Evolutionary conservation across 306 rosid genomes (phyloP).

Genomic region (Myrica gale): DNA sequence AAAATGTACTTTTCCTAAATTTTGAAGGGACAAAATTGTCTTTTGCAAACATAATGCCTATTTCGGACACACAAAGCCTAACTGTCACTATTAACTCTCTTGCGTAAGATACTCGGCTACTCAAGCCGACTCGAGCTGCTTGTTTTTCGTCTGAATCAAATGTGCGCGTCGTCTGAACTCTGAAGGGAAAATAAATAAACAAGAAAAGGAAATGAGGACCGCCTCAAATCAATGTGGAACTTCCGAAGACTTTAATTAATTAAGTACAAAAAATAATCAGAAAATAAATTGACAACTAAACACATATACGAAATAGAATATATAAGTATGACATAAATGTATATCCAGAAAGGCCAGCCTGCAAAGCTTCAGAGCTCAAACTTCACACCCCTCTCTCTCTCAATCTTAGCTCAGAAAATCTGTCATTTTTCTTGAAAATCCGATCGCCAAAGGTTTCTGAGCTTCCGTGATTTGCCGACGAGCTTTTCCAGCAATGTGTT

Average conservation of each 20-base stretch:
- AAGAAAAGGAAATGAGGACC: background rate
- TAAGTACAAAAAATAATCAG: background rate
- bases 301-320: background rate
- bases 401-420: constrained; percentile 24
- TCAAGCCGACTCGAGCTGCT: background rate
- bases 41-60: too few relatives aligned
- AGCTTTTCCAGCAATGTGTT: constrained; percentile 50
- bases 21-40: too few relatives aligned
- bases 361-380: constrained; percentile 28
- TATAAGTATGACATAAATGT: constrained; percentile 14
- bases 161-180: too few relatives aligned
- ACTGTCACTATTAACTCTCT: background rate
- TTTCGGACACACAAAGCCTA: too few relatives aligned
- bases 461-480: constrained; percentile 29
- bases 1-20: too few relatives aligned
- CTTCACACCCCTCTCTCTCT: constrained; percentile 12
- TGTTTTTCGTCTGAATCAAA: background rate
- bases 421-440: constrained; percentile 25
- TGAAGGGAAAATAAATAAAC: too few relatives aligned
- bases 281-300: background rate
- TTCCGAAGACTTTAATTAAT: background rate
- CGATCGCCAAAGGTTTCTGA: constrained; percentile 13
- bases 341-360: constrained; percentile 30
- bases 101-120: background rate
- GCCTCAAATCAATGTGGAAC: background rate